Evolutionary conservation across 1,284 basidiomycete species (phyloP).

Genomic region (Irpex rosettiformis): DNA sequence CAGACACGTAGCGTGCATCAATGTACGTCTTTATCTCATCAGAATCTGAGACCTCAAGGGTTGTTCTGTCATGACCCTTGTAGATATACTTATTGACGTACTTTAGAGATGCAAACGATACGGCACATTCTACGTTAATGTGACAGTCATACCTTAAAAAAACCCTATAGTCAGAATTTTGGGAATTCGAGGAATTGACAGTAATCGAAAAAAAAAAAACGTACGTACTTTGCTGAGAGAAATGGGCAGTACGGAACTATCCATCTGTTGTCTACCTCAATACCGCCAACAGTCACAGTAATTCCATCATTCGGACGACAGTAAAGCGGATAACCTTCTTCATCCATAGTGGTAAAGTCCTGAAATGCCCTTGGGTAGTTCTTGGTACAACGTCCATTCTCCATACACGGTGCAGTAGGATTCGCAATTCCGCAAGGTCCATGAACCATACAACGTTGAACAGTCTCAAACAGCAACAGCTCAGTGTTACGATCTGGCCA

Average conservation of each 20-base stretch:
- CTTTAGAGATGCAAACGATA: slow-evolving; percentile 33
- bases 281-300: slow-evolving; percentile 20
- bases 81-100: slow-evolving; percentile 47
- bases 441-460: slow-evolving; percentile 41
- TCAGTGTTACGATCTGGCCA: slow-evolving; percentile 37
- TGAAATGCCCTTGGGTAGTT: slow-evolving; percentile 36
- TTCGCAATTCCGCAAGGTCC: slow-evolving; percentile 37
- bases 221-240: slow-evolving; percentile 24
- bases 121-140: slow-evolving; percentile 42
- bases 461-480: slow-evolving; percentile 34
- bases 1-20: slow-evolving; percentile 35
- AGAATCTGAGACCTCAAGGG: slow-evolving; percentile 24
- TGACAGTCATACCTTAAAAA: slow-evolving; percentile 37
- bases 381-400: slow-evolving; percentile 38
- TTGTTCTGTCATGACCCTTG: slow-evolving; percentile 40
- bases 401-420: slow-evolving; percentile 36
- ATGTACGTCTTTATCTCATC: slow-evolving; percentile 35
- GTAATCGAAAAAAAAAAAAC: not conserved
- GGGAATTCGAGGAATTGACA: not conserved
- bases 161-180: not conserved
- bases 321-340: slow-evolving; percentile 39
- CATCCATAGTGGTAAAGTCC: slow-evolving; percentile 30
- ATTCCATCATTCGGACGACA: slow-evolving; percentile 31
- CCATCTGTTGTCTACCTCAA: slow-evolving; percentile 28
- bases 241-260: slow-evolving; percentile 38